phyloP scores from a whole-genome alignment of 257 asterid species.

The Nicotiana noctiflora region DNA sequence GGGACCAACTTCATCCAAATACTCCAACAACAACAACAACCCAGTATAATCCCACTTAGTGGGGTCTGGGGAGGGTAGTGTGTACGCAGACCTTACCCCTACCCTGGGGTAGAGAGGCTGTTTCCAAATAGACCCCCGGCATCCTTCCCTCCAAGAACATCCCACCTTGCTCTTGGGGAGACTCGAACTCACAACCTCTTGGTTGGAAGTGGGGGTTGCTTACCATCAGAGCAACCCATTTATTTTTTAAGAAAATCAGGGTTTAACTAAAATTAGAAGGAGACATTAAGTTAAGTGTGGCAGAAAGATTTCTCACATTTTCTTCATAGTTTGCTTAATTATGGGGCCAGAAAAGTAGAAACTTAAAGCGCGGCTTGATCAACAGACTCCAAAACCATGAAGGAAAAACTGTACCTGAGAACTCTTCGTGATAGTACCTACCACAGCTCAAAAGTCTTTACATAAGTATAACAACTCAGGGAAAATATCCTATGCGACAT shows the following conservation, averaged over 20 bases:
- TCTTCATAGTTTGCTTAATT: not conserved
- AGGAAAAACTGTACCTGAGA: not conserved
- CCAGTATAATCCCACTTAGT: too few species aligned
- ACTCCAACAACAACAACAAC: too few species aligned
- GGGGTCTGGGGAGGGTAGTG: too few species aligned
- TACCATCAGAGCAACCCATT: too few species aligned
- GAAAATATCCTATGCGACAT: not conserved
- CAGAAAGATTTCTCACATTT: not conserved
- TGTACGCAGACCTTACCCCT: too few species aligned
- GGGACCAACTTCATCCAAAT: not conserved
- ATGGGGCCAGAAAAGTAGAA: not conserved
- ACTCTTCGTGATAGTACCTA: not conserved
- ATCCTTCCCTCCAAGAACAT: too few species aligned
- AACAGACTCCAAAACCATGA: constrained; percentile 10
- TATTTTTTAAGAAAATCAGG: not conserved
- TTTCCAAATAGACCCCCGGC: too few species aligned
- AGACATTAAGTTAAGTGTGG: not conserved
- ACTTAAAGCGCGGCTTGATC: not conserved
- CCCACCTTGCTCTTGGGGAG: too few species aligned
- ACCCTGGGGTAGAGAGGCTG: too few species aligned
- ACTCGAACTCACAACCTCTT: too few species aligned
- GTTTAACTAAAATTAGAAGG: not conserved
- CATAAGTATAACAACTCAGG: not conserved
- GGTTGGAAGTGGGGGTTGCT: too few species aligned
- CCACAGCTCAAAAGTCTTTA: not conserved